Base-by-base conservation (phyloP, 345 rosid genomes). In the Brassica carinata region DNA sequence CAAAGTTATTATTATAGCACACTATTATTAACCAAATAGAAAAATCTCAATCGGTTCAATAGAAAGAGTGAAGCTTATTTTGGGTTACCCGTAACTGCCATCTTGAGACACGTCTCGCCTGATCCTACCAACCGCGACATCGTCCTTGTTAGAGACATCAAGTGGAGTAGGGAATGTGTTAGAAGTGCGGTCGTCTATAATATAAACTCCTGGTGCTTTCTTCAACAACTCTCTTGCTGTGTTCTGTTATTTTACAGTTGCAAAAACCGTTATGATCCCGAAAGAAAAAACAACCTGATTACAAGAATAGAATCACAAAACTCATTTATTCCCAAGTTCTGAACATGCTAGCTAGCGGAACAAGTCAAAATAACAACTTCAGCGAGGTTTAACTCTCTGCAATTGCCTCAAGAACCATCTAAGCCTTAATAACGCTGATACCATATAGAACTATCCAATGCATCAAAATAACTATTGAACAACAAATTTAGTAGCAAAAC, bases 61-160 rank as follows among this genome's bases (percentile, higher is more conserved):
- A 58, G 27, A 69, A 33, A 77, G 38, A 13, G 30, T 66, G 59
- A 72, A 72, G 73, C 23, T 68, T 53, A 11, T 43, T 48, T 48
- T 13, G 1, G 91, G 96, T 77, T 85, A 95, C 99, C 99, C 98
- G 30, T 75, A 67, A 80, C 90, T 79, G 83, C 94, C 97, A 53
- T 92, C 92, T 77, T 92, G 98, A 45, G 98, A 96, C 40, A 89
- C 79, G 77, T 96, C 98, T 5, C 67, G 88, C 33, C 97, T 93
- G 77, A 96, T 92, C 86, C 98, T 90, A 62, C 99, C 99, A 76
- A 96, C 97, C 0, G 98, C 99, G 26, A 96, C 98, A 59, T 88
- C 94, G 53, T 92, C 97, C 83, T 91, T 93, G 87, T 90, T 96
- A 30, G 99, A 92, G 68, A 89, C 94, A 79, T 87, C 94, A 64